Conservation (phyloP, 2,329 filamentous ascomycete genomes). For the Ophiosphaerella herpotricha region DNA sequence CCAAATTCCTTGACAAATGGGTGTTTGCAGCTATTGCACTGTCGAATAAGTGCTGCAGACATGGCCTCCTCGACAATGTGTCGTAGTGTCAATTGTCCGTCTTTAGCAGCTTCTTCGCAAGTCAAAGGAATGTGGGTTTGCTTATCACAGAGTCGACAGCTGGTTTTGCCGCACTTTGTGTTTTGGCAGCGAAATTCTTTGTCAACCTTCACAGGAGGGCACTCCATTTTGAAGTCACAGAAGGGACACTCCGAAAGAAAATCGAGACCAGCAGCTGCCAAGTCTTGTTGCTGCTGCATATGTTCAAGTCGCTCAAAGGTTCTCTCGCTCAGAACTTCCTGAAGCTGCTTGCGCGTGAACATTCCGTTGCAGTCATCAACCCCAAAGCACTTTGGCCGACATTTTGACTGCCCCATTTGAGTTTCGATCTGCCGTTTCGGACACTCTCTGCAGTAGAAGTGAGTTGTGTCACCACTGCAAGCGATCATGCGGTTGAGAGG, state of each 20-base stretch:
- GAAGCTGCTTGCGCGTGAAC: conserved; percentile 63
- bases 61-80: conserved; percentile 82
- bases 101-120: conserved; percentile 68
- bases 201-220: conserved; percentile 67
- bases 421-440: conserved; percentile 67
- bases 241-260: conserved; percentile 78
- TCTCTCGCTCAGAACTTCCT: conserved; percentile 62
- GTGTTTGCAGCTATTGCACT: conserved; percentile 73
- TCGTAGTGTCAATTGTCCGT: conserved; percentile 64
- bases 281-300: conserved; percentile 70
- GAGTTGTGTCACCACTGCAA: conserved; percentile 63
- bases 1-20: conserved; percentile 78
- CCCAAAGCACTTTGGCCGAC: conserved; percentile 72
- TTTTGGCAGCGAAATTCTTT: conserved; percentile 75
- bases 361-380: conserved; percentile 60
- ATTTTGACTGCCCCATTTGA: conserved; percentile 70
- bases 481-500: conserved; percentile 70
- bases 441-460: conserved; percentile 74
- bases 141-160: conserved; percentile 63
- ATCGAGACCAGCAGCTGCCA: conserved; percentile 72
- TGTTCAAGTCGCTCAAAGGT: conserved; percentile 67
- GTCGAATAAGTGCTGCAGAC: conserved; percentile 76
- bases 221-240: conserved; percentile 79
- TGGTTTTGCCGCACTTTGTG: conserved; percentile 62
- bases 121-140: conserved; percentile 73